Percentiles rank a stretch among this genome's conserved stretches.
Conservation (phyloP, 768 basidiomycete species). For the Lactarius tabidus region DNA sequence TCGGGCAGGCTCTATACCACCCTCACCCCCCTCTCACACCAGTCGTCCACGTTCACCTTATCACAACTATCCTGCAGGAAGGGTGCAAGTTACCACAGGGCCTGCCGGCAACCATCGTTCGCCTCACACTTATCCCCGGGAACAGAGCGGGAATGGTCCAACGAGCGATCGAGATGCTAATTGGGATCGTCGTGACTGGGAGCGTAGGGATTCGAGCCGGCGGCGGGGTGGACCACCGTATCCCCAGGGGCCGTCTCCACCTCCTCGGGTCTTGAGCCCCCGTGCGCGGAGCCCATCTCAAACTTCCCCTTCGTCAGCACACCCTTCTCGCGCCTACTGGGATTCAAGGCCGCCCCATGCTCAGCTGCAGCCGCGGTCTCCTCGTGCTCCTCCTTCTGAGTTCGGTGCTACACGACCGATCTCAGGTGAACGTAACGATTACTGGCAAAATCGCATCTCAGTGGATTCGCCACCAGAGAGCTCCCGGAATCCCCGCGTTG, state of each 20-base stretch:
- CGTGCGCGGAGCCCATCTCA: conserved; percentile 35
- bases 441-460: conserved; percentile 15
- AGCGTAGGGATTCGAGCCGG: conserved; percentile 31
- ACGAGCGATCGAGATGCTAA: conserved; percentile 47
- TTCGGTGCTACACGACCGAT: conserved; percentile 10
- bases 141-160: conserved; percentile 42
- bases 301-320: conserved; percentile 55
- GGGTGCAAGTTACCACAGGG: conserved; percentile 50
- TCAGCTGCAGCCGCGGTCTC: conserved; percentile 31
- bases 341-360: conserved; percentile 46
- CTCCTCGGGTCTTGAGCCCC: conserved; percentile 43
- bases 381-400: conserved; percentile 13
- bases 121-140: conserved; percentile 54
- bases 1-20: conserved; percentile 54
- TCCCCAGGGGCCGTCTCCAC: conserved; percentile 30
- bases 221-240: conserved; percentile 33
- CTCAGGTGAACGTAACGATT: conserved; percentile 13
- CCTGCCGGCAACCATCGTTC: conserved; percentile 54
- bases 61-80: conserved; percentile 45
- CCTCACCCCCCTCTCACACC: conserved; percentile 50
- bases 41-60: conserved; percentile 51
- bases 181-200: conserved; percentile 69
- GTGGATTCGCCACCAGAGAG: conserved; percentile 28
- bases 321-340: conserved; percentile 53
- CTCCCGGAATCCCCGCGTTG: conserved; percentile 25